Evolutionary conservation across 352 stramenopile species (phyloP), one percentile per base, ranked within the genome.

Genomic region (Blastocystis hominis): DNA sequence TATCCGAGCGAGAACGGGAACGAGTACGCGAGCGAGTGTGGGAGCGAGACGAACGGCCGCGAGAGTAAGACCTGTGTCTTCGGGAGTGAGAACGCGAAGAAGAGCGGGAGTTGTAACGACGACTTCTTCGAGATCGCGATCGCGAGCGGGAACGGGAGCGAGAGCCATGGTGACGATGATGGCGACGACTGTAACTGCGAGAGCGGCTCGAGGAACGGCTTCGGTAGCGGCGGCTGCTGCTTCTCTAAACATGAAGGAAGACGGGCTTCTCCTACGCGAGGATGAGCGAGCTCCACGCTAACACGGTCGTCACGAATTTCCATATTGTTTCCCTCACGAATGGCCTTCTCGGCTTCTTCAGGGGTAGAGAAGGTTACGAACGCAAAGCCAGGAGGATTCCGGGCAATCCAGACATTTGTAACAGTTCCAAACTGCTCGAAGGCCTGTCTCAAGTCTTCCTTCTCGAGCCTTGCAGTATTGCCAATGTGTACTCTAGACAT

Each of bases 381-480:
- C 9, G 55, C 89, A 72, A 90, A 90, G 66, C 89, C 89, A 30
- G 89, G 89, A 72, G 89, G 89, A 88, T 90, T 90, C 68, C 88
- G 90, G n/a, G 89, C 89, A 54, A 90, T 86, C 89, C 89, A 90
- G 46, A 90, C 87, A 40, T 90, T 86, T 20, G 70, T 55, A 17
- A 90, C 89, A 42, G 76, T 89, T 6, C 89, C 89, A 68, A 88
- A 90, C 68, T 90, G 86, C 24, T 64, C 80, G 87, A 90, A 90
- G 42, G 75, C 53, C 34, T 90, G 38, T 75, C 88, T 87, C 17
- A 90, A 75, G 54, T 90, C 89, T 59, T 87, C 77, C 66, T 87
- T 87, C 42, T 61, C 56, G 7, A 64, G 54, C 38, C 46, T 15
- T 47, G 62, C 54, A 75, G 47, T 38, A 54, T 87, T 76, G 24